Base-by-base conservation (phyloP, 164 flowering plant genomes). In the Piper longum region DNA sequence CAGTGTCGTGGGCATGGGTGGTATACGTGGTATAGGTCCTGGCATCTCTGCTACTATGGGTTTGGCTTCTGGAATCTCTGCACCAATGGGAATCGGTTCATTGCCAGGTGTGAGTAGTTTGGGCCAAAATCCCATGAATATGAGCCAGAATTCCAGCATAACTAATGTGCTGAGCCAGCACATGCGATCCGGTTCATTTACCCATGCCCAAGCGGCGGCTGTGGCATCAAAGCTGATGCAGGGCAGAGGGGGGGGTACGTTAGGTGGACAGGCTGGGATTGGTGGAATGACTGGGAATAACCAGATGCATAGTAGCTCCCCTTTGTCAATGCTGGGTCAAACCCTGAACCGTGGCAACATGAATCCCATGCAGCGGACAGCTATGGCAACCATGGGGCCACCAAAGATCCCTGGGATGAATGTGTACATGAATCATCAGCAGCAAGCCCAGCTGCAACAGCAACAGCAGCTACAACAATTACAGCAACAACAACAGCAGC, bases 361-460 rank as follows among this genome's bases (percentile, higher is more conserved):
- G 58, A 79, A 54, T 67, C 74, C 75, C 16, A 76, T 87, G 81
- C 95, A 86, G 67, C 81, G 84, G 19, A 61, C 85, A 18, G 73
- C 76, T 16, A 72, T 83, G 77, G 86, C 80, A 7, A 64, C 80
- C 5, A 90, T 93, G 99, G 95, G 85, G 36, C 92, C 95, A 6
- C 95, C 95, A 48, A 48, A 48, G 12, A 48, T 48, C 14, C 12
- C 52, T 2, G 87, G 91, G 43, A 71, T 82, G 76, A 84, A 78
- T 74, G 66, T 68, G 12, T 85, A 79, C 67, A 71, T 80, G 81
- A 85, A 71, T 65, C 90, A 75, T 39, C 97, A 86, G 66, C 87
- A 77, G 63, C 76, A 68, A 17, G 66, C 61, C 4, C 83, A 76
- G 45, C 78, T 72, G 17, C 76, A 69, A 9, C 81, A 74, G n/a